Evolutionary conservation across 2,329 filamentous ascomycete species (phyloP), one percentile per base, ranked within the genome.

Genomic region (Beauveria scarabaeidicola): DNA sequence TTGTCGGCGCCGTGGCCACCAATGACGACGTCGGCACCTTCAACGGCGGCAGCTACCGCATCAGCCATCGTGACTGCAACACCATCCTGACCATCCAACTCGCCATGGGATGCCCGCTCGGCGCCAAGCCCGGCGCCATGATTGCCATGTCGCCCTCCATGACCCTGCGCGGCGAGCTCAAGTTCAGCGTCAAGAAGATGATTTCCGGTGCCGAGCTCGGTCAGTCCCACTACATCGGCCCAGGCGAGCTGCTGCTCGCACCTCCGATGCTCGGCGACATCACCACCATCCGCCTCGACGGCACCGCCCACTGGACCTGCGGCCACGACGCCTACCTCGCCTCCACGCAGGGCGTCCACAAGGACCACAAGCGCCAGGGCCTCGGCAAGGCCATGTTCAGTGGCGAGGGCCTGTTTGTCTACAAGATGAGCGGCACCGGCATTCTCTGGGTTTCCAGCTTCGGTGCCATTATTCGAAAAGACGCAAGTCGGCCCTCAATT

Each of bases 11-110:
- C 0, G 63, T 61, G 40, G 77, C 87, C 0, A 81, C 82, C 1
- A 78, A 84, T 32, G 94, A 97, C 72, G 92, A 96, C 66, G 84
- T 96, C 1, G 94, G 94, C n/a, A 94, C 89, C 0, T 99, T 97
- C 78, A 97, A 97, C 70, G 94, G 94, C 17, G 94, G 94, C 13
- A 93, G 89, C 69, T 99, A 93, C 71, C 83, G 94, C 47, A 91
- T 97, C 69, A 94, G 90, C 68, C 94, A 99, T 70, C 82, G 94
- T 23, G 91, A 97, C 72, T 87, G 85, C 61, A 99, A 97, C 72
- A 91, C 89, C 1, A 87, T 97, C 65, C 74, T 97, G 63, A 97
- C 92, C 0, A 74, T 97, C 23, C 93, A 97, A 72, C 76, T 97
- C 50, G 93, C 93, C 13, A 88, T 94, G 71, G 91, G 91, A 2